These are phyloP conservation scores for Liquidambar formosana DNA, from an alignment of 164 flowering plant genomes.

Conservation along the genomic window DNA sequence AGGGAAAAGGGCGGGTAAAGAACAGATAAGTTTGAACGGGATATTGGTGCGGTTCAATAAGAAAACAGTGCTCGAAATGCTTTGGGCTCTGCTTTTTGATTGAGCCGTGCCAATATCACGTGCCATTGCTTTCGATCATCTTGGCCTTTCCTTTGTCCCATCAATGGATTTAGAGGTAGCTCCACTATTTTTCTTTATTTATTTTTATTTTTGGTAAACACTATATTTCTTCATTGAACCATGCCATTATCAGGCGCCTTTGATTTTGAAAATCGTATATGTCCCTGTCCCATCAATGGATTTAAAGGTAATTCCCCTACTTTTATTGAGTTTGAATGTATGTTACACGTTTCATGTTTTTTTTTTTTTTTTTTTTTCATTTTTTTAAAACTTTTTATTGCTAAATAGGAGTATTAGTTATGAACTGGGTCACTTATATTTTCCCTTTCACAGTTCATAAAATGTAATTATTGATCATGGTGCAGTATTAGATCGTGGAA, in stretches of 20 bases:
- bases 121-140: constrained; percentile 15
- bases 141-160: not conserved
- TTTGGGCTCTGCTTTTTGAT: constrained; percentile 45
- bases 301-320: not conserved
- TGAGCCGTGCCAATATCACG: constrained; percentile 86
- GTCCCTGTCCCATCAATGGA: not conserved
- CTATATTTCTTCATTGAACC: too few species aligned
- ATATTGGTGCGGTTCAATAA: constrained; percentile 55
- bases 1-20: too few species aligned
- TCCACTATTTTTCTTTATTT: not conserved
- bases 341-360: too few species aligned
- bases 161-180: not conserved
- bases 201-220: too few species aligned
- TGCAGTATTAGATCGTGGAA: too few species aligned
- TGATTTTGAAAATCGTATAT: not conserved
- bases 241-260: too few species aligned
- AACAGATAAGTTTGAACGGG: constrained; percentile 23
- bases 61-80: constrained; percentile 23
- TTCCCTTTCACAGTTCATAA: too few species aligned
- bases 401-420: too few species aligned
- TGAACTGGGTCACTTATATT: not conserved
- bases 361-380: not conserved
- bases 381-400: not conserved
- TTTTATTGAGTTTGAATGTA: not conserved
- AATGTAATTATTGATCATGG: too few species aligned